Conservation (phyloP, 768 basidiomycete genomes). For the Russula griseocarnosa region DNA sequence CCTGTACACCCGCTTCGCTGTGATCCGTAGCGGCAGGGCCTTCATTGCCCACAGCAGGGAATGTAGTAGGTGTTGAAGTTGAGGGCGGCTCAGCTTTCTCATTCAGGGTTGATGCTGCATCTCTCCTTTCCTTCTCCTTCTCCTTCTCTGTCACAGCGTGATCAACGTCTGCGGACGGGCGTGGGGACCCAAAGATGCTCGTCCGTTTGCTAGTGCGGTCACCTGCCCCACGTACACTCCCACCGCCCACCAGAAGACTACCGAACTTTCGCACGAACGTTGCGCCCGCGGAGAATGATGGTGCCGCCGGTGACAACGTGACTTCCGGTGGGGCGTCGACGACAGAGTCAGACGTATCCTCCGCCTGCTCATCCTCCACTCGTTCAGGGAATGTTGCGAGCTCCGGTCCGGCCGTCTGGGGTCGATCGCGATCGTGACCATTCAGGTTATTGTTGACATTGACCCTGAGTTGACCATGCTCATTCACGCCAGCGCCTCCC, state of each 20-base stretch:
- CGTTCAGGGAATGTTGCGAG: conserved; percentile 48
- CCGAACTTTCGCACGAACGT: conserved; percentile 32
- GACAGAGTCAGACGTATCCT: conserved; percentile 33
- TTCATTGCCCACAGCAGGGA: background rate
- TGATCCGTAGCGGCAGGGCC: background rate
- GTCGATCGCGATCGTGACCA: conserved; percentile 39
- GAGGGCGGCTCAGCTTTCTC: conserved; percentile 25
- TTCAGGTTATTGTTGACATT: conserved; percentile 11
- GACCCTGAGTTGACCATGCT: conserved; percentile 26
- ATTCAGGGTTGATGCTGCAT: conserved; percentile 31
- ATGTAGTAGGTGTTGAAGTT: background rate
- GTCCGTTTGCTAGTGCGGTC: conserved; percentile 28
- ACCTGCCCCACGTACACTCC: conserved; percentile 21
- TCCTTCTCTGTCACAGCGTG: conserved; percentile 15
- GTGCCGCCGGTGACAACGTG: conserved; percentile 18
- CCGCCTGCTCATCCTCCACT: conserved; percentile 36
- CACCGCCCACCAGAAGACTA: conserved; percentile 22
- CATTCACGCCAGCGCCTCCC: conserved; percentile 24
- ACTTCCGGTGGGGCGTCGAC: conserved; percentile 22
- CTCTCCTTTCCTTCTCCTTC: conserved; percentile 30
- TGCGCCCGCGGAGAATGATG: conserved; percentile 13
- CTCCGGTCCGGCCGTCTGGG: conserved; percentile 67
- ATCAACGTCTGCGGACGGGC: conserved; percentile 20
- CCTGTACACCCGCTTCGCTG: conserved; percentile 10
- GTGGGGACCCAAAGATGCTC: conserved; percentile 23